A percentile compares a stretch with the other conserved stretches of the same genome.
Conservation (phyloP, 2,329 filamentous ascomycete genomes). For the Ascochyta lentis region DNA sequence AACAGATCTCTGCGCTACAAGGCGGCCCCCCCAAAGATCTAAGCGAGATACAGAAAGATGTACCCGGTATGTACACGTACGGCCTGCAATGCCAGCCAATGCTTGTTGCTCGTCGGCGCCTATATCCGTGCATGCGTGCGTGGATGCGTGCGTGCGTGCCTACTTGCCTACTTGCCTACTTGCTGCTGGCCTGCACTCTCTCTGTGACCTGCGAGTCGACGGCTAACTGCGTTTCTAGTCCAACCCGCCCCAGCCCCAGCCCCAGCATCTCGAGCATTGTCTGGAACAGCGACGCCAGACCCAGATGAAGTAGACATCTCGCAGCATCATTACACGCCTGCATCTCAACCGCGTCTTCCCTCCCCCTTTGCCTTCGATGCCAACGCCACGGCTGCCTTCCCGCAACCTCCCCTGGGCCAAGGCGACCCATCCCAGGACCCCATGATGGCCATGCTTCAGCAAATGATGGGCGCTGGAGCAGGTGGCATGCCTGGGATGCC, state of each 20-base stretch:
- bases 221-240: slow-evolving; percentile 34
- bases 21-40: slow-evolving; percentile 58
- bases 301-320: slow-evolving; percentile 82
- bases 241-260: slow-evolving; percentile 26
- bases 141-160: no score
- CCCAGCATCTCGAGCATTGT: slow-evolving; percentile 26
- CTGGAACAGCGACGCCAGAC: slow-evolving; percentile 52
- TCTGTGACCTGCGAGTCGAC: slow-evolving; percentile 4
- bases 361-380: slow-evolving; percentile 44
- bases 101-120: background rate
- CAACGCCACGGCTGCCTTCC: slow-evolving; percentile 26
- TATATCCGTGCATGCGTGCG: background rate
- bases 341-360: slow-evolving; percentile 52
- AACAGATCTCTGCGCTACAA: slow-evolving; percentile 74
- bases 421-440: slow-evolving; percentile 61
- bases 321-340: slow-evolving; percentile 71
- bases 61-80: slow-evolving; percentile 36
- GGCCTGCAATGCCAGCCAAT: background rate
- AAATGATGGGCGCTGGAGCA: slow-evolving; percentile 65
- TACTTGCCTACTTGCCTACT: no score
- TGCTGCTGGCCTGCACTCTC: background rate
- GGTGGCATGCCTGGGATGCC: slow-evolving; percentile 46
- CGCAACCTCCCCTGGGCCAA: slow-evolving; percentile 21
- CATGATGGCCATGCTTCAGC: slow-evolving; percentile 77
- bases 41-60: slow-evolving; percentile 44